A percentile compares a stretch with the other conserved stretches of the same genome.
phyloP scores from a whole-genome alignment of 768 basidiomycete species.

The Mycena latifolia region DNA sequence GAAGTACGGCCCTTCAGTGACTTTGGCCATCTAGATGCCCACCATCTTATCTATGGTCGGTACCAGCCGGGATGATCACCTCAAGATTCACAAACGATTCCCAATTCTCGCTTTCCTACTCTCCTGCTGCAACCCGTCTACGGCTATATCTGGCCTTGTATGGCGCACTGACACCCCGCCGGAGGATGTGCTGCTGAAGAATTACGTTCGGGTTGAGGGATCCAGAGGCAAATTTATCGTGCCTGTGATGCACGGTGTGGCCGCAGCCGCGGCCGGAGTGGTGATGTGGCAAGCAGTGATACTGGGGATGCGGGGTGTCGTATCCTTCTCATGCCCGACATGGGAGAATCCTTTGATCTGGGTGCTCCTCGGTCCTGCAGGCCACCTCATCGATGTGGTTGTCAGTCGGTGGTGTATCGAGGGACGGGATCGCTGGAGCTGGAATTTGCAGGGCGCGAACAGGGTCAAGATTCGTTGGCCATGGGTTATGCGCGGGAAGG shows the following conservation, averaged over 20 bases:
- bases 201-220: background rate
- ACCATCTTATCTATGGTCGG: conserved; percentile 15
- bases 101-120: conserved; percentile 14
- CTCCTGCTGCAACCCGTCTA: conserved; percentile 16
- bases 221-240: background rate
- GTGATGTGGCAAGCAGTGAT: conserved; percentile 6
- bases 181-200: conserved; percentile 9
- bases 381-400: conserved; percentile 1
- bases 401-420: background rate
- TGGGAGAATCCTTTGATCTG: conserved; percentile 9
- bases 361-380: conserved; percentile 1
- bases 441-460: conserved; percentile 19
- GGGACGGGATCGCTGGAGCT: conserved; percentile 8
- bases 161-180: conserved; percentile 18
- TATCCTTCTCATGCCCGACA: conserved; percentile 14
- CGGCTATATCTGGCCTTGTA: background rate
- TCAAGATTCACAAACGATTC: conserved; percentile 20
- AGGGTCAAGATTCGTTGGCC: background rate
- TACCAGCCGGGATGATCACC: conserved; percentile 13
- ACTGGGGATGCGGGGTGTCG: conserved; percentile 20
- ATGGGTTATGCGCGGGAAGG: conserved; percentile 12
- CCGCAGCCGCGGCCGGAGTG: background rate
- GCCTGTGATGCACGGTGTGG: background rate
- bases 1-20: background rate
- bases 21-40: conserved; percentile 11